phyloP scores from a whole-genome alignment of 192 early-diverging fungal species.

The Phlyctochytrium bullatum region DNA sequence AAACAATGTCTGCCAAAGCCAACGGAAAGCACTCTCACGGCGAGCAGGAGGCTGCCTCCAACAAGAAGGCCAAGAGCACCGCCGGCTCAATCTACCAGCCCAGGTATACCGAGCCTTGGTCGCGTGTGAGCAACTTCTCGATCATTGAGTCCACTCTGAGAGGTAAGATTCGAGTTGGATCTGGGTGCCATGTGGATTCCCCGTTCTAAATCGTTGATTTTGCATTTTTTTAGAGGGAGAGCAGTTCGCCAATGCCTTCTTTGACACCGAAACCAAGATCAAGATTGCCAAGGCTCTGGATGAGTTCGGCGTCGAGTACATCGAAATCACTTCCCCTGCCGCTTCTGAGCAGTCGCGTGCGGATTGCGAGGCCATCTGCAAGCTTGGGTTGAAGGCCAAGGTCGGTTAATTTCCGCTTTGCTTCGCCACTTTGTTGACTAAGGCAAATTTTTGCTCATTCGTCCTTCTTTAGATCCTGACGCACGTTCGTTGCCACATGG shows the following conservation, averaged over 20 bases:
- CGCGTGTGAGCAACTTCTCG: slow-evolving; percentile 85
- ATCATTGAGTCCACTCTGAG: slow-evolving; percentile 96
- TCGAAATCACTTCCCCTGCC: slow-evolving; percentile 95
- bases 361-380: slow-evolving; percentile 89
- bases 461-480: slow-evolving; percentile 21
- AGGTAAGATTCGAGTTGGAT: slow-evolving; percentile 82
- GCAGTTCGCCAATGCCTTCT: slow-evolving; percentile 99
- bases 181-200: slow-evolving; percentile 60
- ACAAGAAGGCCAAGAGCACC: neutral
- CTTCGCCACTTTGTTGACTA: neutral
- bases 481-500: slow-evolving; percentile 75
- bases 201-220: neutral
- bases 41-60: neutral
- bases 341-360: slow-evolving; percentile 94
- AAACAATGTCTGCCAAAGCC: neutral
- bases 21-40: neutral
- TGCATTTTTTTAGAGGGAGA: slow-evolving; percentile 74
- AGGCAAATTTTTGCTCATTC: neutral
- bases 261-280: slow-evolving; percentile 95
- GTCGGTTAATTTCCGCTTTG: slow-evolving; percentile 12
- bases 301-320: slow-evolving; percentile 97
- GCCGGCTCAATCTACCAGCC: slow-evolving; percentile 28
- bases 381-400: slow-evolving; percentile 95
- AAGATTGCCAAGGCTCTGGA: slow-evolving; percentile 98
- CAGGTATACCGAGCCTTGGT: slow-evolving; percentile 49